A percentile compares a stretch with the other conserved stretches of the same genome.
Evolutionary conservation across 2,329 filamentous ascomycete genomes (phyloP).

Genomic region (Dichotomopilus funicola): DNA sequence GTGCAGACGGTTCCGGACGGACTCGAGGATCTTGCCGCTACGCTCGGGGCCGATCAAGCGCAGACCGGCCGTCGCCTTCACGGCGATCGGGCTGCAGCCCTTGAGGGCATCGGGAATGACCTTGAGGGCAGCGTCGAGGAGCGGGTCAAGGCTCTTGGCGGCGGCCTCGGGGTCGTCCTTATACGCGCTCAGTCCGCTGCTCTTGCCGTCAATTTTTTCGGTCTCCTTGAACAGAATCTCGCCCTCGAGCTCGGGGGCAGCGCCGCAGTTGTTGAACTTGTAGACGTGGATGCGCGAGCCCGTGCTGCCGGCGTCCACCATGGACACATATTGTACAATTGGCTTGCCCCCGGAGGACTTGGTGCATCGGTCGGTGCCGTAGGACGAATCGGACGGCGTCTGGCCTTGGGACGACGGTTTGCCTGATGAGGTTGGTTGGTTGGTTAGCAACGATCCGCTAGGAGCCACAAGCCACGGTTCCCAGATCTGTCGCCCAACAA

Average conservation of each 20-base stretch:
- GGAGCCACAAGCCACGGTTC: background rate
- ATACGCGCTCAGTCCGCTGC: slow-evolving; percentile 72
- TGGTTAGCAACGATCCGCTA: slow-evolving; percentile 5
- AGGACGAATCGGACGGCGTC: slow-evolving; percentile 51
- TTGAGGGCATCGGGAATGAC: slow-evolving; percentile 83
- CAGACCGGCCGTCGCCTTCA: slow-evolving; percentile 93
- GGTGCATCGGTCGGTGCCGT: slow-evolving; percentile 68
- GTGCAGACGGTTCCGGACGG: slow-evolving; percentile 79
- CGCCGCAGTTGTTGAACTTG: slow-evolving; percentile 97
- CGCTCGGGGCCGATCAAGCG: slow-evolving; percentile 76
- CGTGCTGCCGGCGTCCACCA: slow-evolving; percentile 97
- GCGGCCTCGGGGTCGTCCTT: slow-evolving; percentile 79
- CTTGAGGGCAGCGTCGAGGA: slow-evolving; percentile 80
- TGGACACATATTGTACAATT: slow-evolving; percentile 92
- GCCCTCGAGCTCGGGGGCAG: slow-evolving; percentile 87
- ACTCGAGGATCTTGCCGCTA: slow-evolving; percentile 75
- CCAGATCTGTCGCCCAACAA: background rate
- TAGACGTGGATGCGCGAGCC: slow-evolving; percentile 98
- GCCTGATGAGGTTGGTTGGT: slow-evolving; percentile 13
- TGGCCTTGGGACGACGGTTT: slow-evolving; percentile 38
- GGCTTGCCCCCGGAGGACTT: slow-evolving; percentile 86
- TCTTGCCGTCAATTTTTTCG: slow-evolving; percentile 65
- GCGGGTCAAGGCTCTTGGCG: slow-evolving; percentile 78
- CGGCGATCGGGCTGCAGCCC: slow-evolving; percentile 88
- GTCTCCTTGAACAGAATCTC: slow-evolving; percentile 88